phyloP scores from a whole-genome alignment of 495 filamentous ascomycete genomes.

The Hyaloscypha variabilis region DNA sequence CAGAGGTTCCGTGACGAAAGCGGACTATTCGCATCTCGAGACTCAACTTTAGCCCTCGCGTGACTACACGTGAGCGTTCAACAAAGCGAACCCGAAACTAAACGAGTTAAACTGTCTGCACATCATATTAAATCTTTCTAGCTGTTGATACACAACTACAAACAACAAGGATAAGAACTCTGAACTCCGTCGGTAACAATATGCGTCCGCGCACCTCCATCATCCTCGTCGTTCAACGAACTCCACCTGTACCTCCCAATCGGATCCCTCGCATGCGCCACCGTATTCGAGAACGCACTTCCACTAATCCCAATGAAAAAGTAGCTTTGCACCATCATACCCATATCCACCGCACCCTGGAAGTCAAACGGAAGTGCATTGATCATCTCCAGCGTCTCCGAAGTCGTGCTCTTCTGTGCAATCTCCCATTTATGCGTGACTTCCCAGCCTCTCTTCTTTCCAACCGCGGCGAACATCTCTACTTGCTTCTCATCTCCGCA shows the following conservation, averaged over 20 bases:
- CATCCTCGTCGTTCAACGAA: slow-evolving; percentile 23
- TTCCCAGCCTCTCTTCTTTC: slow-evolving; percentile 30
- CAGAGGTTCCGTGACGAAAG: neutral
- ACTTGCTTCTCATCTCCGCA: slow-evolving; percentile 32
- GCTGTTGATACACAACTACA: slow-evolving; percentile 12
- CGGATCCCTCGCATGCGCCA: slow-evolving; percentile 31
- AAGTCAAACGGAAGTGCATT: slow-evolving; percentile 32
- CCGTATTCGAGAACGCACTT: slow-evolving; percentile 29
- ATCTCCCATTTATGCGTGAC: slow-evolving; percentile 34
- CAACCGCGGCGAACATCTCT: slow-evolving; percentile 28
- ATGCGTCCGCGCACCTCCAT: slow-evolving; percentile 27
- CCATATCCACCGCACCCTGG: slow-evolving; percentile 34
- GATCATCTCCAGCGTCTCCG: slow-evolving; percentile 21
- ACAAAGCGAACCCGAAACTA: too few relatives aligned
- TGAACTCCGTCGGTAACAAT: slow-evolving; percentile 29
- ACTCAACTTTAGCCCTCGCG: too few relatives aligned
- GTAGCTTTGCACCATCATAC: slow-evolving; percentile 26
- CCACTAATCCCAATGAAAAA: slow-evolving; percentile 35
- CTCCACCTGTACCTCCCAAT: slow-evolving; percentile 32
- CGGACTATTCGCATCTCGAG: neutral
- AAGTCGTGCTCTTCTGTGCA: slow-evolving; percentile 1
- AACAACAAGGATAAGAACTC: slow-evolving; percentile 30
- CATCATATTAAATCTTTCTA: neutral
- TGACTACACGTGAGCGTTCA: too few relatives aligned
- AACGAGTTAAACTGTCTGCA: neutral